These are phyloP conservation scores for Auricularia auricula-judae DNA, from an alignment of 768 basidiomycete species.

Conservation along the genomic window DNA sequence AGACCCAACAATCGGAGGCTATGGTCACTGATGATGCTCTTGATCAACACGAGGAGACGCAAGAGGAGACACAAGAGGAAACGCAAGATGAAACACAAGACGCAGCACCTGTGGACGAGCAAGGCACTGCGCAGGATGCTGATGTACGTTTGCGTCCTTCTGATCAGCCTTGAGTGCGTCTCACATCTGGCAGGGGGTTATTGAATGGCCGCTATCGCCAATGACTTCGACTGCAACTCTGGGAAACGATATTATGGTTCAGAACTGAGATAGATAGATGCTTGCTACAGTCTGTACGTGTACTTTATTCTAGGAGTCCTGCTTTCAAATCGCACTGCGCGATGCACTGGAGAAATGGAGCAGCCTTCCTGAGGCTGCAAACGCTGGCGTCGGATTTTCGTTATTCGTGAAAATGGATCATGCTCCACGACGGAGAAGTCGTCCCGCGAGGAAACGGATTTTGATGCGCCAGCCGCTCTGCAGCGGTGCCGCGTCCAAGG, in stretches of 20 bases:
- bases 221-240: background rate
- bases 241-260: background rate
- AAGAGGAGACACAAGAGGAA: background rate
- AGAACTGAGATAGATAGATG: background rate
- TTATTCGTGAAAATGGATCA: background rate
- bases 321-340: background rate
- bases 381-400: background rate
- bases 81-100: background rate
- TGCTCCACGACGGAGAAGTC: background rate
- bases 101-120: background rate
- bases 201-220: background rate
- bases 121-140: background rate
- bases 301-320: background rate
- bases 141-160: background rate
- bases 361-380: background rate
- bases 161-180: background rate
- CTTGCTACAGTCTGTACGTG: background rate
- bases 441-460: background rate
- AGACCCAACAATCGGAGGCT: slow-evolving; percentile 14
- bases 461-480: background rate
- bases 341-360: background rate
- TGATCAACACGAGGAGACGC: background rate
- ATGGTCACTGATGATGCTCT: slow-evolving; percentile 13
- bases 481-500: background rate
- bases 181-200: background rate